Base-by-base conservation (phyloP, 2,329 filamentous ascomycete species). In the Trichophyton benhamiae region DNA sequence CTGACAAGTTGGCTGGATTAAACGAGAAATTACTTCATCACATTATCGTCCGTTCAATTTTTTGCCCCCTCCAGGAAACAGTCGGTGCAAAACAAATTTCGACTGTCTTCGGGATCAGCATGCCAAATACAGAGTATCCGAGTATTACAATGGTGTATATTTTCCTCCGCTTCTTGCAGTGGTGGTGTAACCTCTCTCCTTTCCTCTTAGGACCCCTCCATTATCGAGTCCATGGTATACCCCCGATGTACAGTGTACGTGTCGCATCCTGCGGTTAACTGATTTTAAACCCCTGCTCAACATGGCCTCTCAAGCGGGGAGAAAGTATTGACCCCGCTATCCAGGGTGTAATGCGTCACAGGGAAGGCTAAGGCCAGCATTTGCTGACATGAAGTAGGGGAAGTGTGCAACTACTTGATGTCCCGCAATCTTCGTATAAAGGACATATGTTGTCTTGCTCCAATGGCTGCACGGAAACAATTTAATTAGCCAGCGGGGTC, bases 361-460 rank as follows among this genome's bases (percentile, higher is more conserved):
- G 20, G 42, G 15, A 46, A 46, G 42, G 42, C 22, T 46, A 48
- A 20, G 9, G 9, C 8, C 44, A 20, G 22, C 20, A 22, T 48
- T 48, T 11, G 20, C 20, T 25, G 6, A 13, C 44, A 48, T 6
- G 2, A 20, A 48, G 5, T 9, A 2, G 17, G 44, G n/a, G 17
- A 20, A 20, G 20, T 2, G 44, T 46, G 25, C 7, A 7, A 9
- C 20, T 25, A 17, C 44, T 1, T 48, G 3, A 25, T 3, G n/a
- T 48, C 44, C 61, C 1, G 69, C 3, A 38, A 38, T 3, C 33
- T 38, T 38, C 33, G 7, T 38, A 30, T 13, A 38, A 38, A 1
- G 2, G 11, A 36, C 33, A 38, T 13, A 38, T 36, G 2, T 36
- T 36, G 33, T 3, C 33, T 38, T 13, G 11, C 27, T 38, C 33